Conservation (phyloP, 768 basidiomycete genomes). For the Mycena vulgaris region DNA sequence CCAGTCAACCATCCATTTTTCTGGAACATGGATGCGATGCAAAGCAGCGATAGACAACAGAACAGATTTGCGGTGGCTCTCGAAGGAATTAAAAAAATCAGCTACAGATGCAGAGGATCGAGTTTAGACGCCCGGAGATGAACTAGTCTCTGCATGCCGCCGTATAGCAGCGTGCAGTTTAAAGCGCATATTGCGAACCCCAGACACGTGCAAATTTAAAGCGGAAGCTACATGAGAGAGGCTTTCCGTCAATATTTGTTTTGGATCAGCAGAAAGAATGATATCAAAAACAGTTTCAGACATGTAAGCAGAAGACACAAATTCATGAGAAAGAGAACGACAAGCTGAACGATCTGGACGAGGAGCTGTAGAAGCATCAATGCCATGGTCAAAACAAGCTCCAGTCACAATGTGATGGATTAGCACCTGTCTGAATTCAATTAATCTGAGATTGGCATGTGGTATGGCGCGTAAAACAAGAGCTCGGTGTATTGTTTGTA, state of each 20-base stretch:
- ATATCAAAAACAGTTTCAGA: not conserved
- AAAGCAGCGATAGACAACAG: slow-evolving; percentile 20
- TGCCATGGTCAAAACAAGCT: not conserved
- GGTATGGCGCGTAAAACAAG: slow-evolving; percentile 22
- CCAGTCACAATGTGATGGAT: slow-evolving; percentile 21
- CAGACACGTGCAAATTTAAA: no score
- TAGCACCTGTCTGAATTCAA: slow-evolving; percentile 9
- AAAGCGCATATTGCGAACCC: no score
- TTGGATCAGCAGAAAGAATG: not conserved
- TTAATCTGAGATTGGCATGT: not conserved
- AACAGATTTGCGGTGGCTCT: slow-evolving; percentile 10
- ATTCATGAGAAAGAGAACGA: no score
- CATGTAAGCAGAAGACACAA: not conserved
- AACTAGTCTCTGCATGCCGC: not conserved
- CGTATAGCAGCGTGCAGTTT: slow-evolving; percentile 3
- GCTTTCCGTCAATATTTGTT: slow-evolving; percentile 7
- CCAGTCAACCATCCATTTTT: no score
- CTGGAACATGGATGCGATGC: no score
- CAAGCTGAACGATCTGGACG: slow-evolving; percentile 6
- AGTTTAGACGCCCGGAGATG: not conserved
- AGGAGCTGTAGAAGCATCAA: not conserved
- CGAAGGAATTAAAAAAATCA: slow-evolving; percentile 27
- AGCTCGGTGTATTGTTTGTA: not conserved
- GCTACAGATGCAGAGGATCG: no score
- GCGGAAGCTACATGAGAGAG: slow-evolving; percentile 8